Conservation (phyloP, 306 rosid species). For the Calophaca sinica region DNA sequence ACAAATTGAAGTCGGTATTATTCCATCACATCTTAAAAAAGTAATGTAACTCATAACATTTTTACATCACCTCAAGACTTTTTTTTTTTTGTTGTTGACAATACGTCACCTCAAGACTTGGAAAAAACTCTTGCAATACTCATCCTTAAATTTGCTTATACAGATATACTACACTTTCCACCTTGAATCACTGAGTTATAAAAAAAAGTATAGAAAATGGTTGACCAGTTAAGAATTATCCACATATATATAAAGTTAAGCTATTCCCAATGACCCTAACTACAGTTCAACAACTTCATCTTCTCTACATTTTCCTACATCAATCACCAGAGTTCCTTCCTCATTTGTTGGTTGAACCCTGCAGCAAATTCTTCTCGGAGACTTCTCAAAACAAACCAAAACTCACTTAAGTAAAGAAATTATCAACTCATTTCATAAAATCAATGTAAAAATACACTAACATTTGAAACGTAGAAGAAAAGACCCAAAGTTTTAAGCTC, state of each 20-base stretch:
- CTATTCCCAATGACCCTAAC: neutral
- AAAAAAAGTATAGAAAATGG: neutral
- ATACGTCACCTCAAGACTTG: no score
- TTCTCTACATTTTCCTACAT: slow-evolving; percentile 62
- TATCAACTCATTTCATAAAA: neutral
- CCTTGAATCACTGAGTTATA: neutral
- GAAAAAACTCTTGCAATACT: slow-evolving; percentile 4
- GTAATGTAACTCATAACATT: neutral
- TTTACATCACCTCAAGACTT: neutral
- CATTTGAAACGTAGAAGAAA: neutral
- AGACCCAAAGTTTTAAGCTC: no score
- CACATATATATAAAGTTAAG: neutral
- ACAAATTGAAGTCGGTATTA: no score
- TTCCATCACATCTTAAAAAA: neutral
- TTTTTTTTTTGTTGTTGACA: no score
- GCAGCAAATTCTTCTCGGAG: slow-evolving; percentile 77
- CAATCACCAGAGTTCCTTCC: slow-evolving; percentile 52
- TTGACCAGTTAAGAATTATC: neutral
- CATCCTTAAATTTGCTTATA: neutral
- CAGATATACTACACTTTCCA: neutral
- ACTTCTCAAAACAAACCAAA: slow-evolving; percentile 47
- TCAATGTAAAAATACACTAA: neutral
- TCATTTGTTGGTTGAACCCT: slow-evolving; percentile 47
- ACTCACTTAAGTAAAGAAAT: neutral
- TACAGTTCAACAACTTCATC: slow-evolving; percentile 54